Base-by-base conservation (phyloP, 169 alveolate species). In the Eimeria sp. region DNA sequence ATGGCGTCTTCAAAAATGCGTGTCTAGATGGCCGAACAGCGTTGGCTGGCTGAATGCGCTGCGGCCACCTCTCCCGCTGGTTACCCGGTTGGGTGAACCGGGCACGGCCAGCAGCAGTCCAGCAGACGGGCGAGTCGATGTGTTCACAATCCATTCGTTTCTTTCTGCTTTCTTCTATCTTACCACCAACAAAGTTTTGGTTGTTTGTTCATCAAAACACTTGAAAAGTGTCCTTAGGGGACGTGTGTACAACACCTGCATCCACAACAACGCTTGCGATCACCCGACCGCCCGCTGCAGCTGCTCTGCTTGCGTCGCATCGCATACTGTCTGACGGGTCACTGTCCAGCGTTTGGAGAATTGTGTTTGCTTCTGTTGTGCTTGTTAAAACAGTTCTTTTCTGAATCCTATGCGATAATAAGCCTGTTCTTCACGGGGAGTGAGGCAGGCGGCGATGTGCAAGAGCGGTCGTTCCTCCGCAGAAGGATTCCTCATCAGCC, bases 211-310 rank as follows among this genome's bases (percentile, higher is more conserved):
- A 5, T 27, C 10, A 61, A 84, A 84, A 63, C 75, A 18, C 20
- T 63, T 13, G 13, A 70, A 40, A 34, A 58, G 4, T 54, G 6
- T 5, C 3, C 25, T 61, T 20, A 84, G 92, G 80, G 61, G 45
- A 30, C 80, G 92, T 58, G 75, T 61, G 78, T 34, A 30, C 92
- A 58, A 6, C 76, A 34, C 22, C 49, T 54, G 92, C 58, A 13
- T 4, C 65, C 25, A 57, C 89, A n/a, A 11, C 70, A 11, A 30
- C 78, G 49, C 73, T 30, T 51, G 51, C 80, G 78, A 57, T 84
- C 92, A 54, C 90, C 90, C 92, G 78, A 57, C 70, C 92, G 47
- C 90, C 90, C 73, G 90, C 73, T 57, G 72, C 40, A 30, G 92
- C 92, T 47, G 90, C 90, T 25, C 34, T 30, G 92, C 80, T 78